Conservation (phyloP, 805 yeast species). For the Wickerhamomyces mucosus region DNA sequence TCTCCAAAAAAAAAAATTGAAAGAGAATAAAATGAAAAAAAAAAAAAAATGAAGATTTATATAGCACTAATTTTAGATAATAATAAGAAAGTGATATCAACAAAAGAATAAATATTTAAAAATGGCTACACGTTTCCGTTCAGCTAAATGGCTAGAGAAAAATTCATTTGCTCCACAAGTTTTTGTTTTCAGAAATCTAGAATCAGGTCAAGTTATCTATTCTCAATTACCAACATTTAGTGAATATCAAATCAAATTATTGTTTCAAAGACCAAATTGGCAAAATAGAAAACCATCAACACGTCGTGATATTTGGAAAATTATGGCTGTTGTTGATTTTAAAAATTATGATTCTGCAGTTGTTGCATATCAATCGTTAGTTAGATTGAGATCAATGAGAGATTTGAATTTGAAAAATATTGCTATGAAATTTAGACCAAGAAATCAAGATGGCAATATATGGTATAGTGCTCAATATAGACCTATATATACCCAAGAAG, state of each 20-base stretch:
- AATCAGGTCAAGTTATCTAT: conserved; percentile 83
- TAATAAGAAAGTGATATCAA: too few species aligned
- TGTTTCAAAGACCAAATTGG: conserved; percentile 82
- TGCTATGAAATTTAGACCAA: conserved; percentile 60
- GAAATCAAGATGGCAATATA: conserved; percentile 66
- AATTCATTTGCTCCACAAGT: conserved; percentile 77
- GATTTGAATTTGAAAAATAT: conserved; percentile 50
- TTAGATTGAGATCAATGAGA: conserved; percentile 64
- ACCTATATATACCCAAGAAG: conserved; percentile 85
- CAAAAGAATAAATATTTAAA: too few species aligned
- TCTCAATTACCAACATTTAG: conserved; percentile 70
- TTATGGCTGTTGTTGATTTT: conserved; percentile 77
- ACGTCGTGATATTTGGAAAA: conserved; percentile 84
- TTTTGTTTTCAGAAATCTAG: conserved; percentile 73
- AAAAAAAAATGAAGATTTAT: too few species aligned
- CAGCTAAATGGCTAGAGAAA: conserved; percentile 45
- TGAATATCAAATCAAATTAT: conserved; percentile 34
- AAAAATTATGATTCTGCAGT: conserved; percentile 52
- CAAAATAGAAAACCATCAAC: conserved; percentile 71
- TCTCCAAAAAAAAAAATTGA: too few species aligned
- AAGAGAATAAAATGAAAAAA: too few species aligned
- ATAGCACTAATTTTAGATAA: too few species aligned
- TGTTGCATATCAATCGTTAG: conserved; percentile 64
- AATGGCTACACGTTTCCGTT: conserved; percentile 34
- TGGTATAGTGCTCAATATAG: conserved; percentile 87